Evolutionary conservation across 2,329 filamentous ascomycete genomes (phyloP), one percentile per base, ranked within the genome.

Genomic region (Paraphaeosphaeria sporulosa): DNA sequence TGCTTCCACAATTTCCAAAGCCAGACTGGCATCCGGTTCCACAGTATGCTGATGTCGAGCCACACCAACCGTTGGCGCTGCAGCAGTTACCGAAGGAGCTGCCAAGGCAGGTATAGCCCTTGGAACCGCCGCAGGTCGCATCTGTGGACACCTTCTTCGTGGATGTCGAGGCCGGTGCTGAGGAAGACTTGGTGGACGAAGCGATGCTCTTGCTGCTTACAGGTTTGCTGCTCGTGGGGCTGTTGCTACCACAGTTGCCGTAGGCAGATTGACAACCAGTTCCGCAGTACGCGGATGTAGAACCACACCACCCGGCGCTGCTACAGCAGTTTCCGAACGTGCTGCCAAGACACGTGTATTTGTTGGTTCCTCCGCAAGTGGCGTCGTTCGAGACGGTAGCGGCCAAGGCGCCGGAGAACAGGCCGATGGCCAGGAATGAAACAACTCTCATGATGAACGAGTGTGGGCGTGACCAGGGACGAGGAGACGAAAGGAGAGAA

Each of bases 401-500:
- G 36, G 44, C 59, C 49, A 58, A 30, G 19, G 46, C 25, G 13
- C 40, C 59, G 7, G 55, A 53, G 25, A 61, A 38, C 1, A 61
- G 43, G 51, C 55, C 55, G 10, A 30, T 40, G 30, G 51, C 55
- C 25, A 61, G 47, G 42, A 36, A 47, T 21, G 43, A 46, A 49
- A 51, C 27, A 17, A 15, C 13, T 23, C 47, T 52, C 56, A 58
- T 58, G 10, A 38, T 48, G 57, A 55, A 50, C 34, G 46, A 48
- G 13, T 27, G 42, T 27, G 8, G 21, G 23, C 12, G 40, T 38
- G 27, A 9, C 15, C 50, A 13, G 13, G 4, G 50, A 32, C 15
- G 23, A 53, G 7, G 23, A 25, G 17, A 30, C 17, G 7, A 43
- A 13, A 32, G 15, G 23, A 23, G 6, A 43, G 12, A 25, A 25